These are phyloP conservation scores for Aspergillus thermomutatus DNA, from an alignment of 2,329 filamentous ascomycete genomes.

Conservation along the genomic window DNA sequence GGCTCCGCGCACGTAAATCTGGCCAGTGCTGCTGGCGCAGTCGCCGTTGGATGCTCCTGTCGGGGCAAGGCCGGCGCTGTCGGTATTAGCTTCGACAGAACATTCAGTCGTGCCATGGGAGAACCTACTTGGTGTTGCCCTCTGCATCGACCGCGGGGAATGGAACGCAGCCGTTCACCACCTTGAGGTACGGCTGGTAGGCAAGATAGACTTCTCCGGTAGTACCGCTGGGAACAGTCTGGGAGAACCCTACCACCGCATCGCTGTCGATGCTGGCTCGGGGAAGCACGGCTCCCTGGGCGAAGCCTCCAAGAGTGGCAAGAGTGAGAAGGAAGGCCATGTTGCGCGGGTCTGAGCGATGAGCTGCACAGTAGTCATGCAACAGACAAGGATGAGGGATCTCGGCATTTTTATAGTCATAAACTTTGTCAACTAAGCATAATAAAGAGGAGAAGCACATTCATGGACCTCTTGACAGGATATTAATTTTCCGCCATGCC, in stretches of 20 bases:
- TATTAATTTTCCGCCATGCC: not conserved
- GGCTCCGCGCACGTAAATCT: slow-evolving; percentile 49
- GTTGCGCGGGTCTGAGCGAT: not conserved
- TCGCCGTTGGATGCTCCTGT: slow-evolving; percentile 37
- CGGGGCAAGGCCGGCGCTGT: slow-evolving; percentile 43
- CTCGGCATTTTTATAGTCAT: not conserved
- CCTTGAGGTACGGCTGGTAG: slow-evolving; percentile 55
- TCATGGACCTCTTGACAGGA: not conserved
- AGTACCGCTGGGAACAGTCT: slow-evolving; percentile 50
- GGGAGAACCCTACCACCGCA: slow-evolving; percentile 51
- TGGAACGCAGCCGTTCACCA: slow-evolving; percentile 60
- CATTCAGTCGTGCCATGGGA: not conserved
- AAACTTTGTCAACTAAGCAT: too few relatives aligned
- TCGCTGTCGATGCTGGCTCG: slow-evolving; percentile 46
- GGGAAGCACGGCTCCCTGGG: slow-evolving; percentile 4
- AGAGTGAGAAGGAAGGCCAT: slow-evolving; percentile 1
- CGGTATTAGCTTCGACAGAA: not conserved
- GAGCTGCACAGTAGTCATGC: not conserved
- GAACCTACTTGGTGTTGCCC: slow-evolving; percentile 54
- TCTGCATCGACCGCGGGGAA: slow-evolving; percentile 59
- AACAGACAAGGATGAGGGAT: not conserved
- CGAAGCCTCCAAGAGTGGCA: not conserved
- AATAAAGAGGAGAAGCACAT: not conserved
- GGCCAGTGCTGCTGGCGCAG: slow-evolving; percentile 47
- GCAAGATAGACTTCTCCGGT: slow-evolving; percentile 50